Evolutionary conservation across 2,329 filamentous ascomycete genomes (phyloP), one percentile per base, ranked within the genome.

Genomic region (Penicillium rolfsii): DNA sequence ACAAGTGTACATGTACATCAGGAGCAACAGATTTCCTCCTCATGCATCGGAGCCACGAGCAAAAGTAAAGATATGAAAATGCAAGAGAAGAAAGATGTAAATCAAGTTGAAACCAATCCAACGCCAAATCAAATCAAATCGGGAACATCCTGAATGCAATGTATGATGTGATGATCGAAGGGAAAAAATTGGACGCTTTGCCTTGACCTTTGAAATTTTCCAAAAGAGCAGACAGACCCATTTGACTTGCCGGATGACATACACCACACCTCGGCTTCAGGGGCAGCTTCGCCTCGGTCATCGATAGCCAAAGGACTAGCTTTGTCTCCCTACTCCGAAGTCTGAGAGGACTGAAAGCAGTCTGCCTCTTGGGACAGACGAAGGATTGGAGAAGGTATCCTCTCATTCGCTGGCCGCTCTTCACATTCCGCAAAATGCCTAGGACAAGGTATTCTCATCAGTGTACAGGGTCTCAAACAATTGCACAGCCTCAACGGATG

Each of bases 341-440:
- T 12, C 43, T 19, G 33, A 24, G 16, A 35, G 43, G n/a, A 22
- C 33, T 40, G 16, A 28, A 3, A n/a, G 22, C 4, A 22, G 8
- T 35, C 57, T 9, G 50, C 30, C 19, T 41, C 43, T 30, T 40
- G 55, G 9, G 55, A 57, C 22, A 40, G 22, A 8, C 28, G 41
- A 41, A 8, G 14, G 22, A 22, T 33, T n/a, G 57, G 43, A 30
- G 55, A 14, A 5, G 55, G 45, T 14, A 30, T 56, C 41, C 48
- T 52, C 33, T 36, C 48, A 2, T 43, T 24, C 14, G 24, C 12
- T 14, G 52, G 52, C 14, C 33, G 19, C 41, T 53, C 14, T 5
- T 55, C 26, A 36, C 64, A 65, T 26, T 63, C 58, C 1, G 14
- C 28, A 8, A 28, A 43, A 36, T 65, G 64, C 24, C 64, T 66